Evolutionary conservation across 805 yeast genomes (phyloP).

Genomic region (Saccharomycopsis fermentans): DNA sequence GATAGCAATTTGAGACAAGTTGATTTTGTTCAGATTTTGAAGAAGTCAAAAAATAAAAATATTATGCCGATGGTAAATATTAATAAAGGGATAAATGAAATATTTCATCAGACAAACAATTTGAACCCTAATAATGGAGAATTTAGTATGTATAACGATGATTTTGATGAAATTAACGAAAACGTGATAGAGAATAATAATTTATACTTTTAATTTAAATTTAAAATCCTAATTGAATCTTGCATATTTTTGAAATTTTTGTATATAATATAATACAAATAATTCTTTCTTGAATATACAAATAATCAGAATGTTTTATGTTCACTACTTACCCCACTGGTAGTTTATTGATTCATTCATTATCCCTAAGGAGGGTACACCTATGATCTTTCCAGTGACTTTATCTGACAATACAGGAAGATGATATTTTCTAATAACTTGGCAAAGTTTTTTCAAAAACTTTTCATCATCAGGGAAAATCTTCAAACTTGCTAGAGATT

Average conservation of each 20-base stretch:
- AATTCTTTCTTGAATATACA: too few relatives aligned
- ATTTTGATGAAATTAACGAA: not conserved
- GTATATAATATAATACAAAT: too few relatives aligned
- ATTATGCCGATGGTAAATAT: conserved; percentile 21
- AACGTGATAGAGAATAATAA: not conserved
- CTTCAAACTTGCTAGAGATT: not conserved
- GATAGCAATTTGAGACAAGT: not conserved
- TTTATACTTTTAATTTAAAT: not conserved
- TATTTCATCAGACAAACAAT: conserved; percentile 19
- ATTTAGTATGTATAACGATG: not conserved
- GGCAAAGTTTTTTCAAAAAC: not conserved
- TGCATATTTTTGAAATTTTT: too few relatives aligned
- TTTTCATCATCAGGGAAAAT: not conserved
- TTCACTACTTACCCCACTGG: not conserved
- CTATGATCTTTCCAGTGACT: not conserved
- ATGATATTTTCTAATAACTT: not conserved
- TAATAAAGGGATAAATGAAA: conserved; percentile 23
- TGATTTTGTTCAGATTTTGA: conserved; percentile 6
- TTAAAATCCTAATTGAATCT: too few relatives aligned
- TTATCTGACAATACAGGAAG: not conserved
- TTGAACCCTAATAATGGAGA: not conserved
- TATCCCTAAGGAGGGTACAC: not conserved
- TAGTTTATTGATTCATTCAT: not conserved
- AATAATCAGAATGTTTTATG: too few relatives aligned
- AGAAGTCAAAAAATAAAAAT: conserved; percentile 18